A percentile compares a stretch with the other conserved stretches of the same genome.
These are phyloP conservation scores for Dactylonectria estremocensis DNA, from an alignment of 2,329 filamentous ascomycete species.

Conservation along the genomic window DNA sequence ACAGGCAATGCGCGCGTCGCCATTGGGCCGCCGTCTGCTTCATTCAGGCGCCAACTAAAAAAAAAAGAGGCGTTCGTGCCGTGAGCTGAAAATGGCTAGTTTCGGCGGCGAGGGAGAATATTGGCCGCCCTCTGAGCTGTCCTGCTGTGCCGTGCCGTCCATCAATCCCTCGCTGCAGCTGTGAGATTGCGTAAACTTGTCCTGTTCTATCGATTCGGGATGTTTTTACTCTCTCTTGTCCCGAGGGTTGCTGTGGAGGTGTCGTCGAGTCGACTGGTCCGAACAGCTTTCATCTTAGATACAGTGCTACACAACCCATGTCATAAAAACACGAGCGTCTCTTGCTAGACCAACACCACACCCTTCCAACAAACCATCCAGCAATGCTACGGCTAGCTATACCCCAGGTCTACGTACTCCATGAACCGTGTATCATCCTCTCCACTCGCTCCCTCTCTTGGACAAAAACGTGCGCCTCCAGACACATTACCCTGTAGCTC, in stretches of 20 bases:
- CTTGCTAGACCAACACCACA: too few species aligned
- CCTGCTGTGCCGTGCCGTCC: not conserved
- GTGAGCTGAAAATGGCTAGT: slow-evolving; percentile 27
- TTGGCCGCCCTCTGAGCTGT: not conserved
- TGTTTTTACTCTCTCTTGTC: not conserved
- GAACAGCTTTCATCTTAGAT: not conserved
- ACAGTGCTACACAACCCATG: not conserved
- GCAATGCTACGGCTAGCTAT: too few species aligned
- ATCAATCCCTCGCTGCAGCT: not conserved
- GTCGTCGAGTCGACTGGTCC: not conserved
- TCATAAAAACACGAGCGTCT: too few species aligned
- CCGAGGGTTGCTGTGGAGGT: not conserved
- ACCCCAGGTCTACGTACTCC: not conserved
- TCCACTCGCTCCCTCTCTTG: not conserved
- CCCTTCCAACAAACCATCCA: too few species aligned
- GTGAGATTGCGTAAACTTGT: not conserved
- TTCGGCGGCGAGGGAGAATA: not conserved
- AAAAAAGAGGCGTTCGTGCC: slow-evolving; percentile 26
- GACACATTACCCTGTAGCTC: not conserved
- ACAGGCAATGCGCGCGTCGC: slow-evolving; percentile 14
- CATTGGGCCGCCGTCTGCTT: slow-evolving; percentile 20
- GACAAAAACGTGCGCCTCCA: not conserved
- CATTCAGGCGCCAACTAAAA: not conserved
- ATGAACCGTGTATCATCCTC: too few species aligned
- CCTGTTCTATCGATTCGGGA: not conserved